A percentile compares a stretch with the other conserved stretches of the same genome.
Evolutionary conservation across 176 grass and related monocot genomes (phyloP).

Genomic region (Cymbopogon citratus): DNA sequence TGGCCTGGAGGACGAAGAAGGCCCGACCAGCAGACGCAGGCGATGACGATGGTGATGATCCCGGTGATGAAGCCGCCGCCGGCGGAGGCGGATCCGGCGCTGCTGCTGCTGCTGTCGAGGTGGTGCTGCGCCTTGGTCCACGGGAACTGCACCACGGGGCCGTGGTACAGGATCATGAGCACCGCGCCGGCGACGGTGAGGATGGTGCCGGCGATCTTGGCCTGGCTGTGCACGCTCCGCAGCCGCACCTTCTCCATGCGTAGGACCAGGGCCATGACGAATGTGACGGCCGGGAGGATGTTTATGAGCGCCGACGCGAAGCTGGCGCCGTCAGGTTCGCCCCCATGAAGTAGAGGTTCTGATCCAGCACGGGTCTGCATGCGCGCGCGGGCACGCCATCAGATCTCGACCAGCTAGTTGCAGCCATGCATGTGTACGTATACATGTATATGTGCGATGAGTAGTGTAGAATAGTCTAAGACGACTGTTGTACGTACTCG

Average conservation of each 20-base stretch:
- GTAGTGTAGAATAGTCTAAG: no score
- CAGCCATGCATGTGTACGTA: neutral
- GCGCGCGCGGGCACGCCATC: neutral
- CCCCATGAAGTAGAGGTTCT: conserved; percentile 84
- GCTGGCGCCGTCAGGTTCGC: conserved; percentile 50
- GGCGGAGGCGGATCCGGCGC: neutral
- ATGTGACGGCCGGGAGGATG: conserved; percentile 79
- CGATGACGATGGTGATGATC: conserved; percentile 47
- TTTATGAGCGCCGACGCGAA: conserved; percentile 72
- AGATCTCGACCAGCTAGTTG: neutral
- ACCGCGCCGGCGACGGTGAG: conserved; percentile 65
- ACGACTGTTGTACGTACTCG: conserved; percentile 33
- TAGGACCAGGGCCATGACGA: conserved; percentile 59
- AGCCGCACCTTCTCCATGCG: conserved; percentile 72
- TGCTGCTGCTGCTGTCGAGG: neutral
- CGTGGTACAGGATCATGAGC: conserved; percentile 89
- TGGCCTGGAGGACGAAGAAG: conserved; percentile 88
- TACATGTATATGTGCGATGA: no score
- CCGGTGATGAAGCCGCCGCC: conserved; percentile 52
- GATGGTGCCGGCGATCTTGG: conserved; percentile 67
- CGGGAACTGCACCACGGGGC: conserved; percentile 56
- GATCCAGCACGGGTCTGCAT: conserved; percentile 73
- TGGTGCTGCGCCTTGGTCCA: conserved; percentile 63
- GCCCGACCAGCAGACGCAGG: conserved; percentile 66
- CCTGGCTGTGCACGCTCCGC: conserved; percentile 67